phyloP scores from a whole-genome alignment of 257 asterid species.

The Solanum pimpinellifolium region DNA sequence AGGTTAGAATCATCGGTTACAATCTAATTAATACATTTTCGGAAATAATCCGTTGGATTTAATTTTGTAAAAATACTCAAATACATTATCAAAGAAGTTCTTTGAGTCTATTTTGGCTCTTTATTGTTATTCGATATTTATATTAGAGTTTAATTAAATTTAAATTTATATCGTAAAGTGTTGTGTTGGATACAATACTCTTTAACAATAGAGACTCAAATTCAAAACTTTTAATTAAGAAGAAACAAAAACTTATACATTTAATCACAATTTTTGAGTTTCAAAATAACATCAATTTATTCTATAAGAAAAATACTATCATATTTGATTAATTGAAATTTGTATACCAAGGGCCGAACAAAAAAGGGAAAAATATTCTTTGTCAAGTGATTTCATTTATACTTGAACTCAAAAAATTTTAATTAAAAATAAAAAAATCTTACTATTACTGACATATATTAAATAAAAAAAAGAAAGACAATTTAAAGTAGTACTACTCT shows the following conservation, averaged over 20 bases:
- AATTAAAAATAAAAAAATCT: too few relatives aligned
- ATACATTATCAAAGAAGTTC: neutral
- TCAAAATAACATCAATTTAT: neutral
- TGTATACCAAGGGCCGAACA: accelerated
- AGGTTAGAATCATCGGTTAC: neutral
- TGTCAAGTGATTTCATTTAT: neutral
- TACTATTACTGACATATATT: too few relatives aligned
- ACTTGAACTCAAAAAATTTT: neutral
- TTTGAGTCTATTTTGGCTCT: too few relatives aligned
- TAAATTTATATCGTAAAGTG: too few relatives aligned
- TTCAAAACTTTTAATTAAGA: too few relatives aligned
- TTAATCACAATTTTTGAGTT: neutral
- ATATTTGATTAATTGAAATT: neutral
- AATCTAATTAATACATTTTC: neutral
- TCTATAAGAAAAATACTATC: too few relatives aligned
- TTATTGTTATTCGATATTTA: accelerated
- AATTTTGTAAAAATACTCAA: neutral
- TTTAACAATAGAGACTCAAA: too few relatives aligned
- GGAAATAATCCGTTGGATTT: neutral
- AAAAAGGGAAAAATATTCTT: neutral
- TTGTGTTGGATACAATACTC: too few relatives aligned
- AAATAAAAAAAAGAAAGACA: too few relatives aligned
- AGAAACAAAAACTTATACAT: too few relatives aligned
- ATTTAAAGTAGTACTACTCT: too few relatives aligned
- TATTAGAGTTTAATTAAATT: too few relatives aligned